Evolutionary conservation across 805 yeast species (phyloP).

Genomic region (Wickerhamomyces chaumierensis): DNA sequence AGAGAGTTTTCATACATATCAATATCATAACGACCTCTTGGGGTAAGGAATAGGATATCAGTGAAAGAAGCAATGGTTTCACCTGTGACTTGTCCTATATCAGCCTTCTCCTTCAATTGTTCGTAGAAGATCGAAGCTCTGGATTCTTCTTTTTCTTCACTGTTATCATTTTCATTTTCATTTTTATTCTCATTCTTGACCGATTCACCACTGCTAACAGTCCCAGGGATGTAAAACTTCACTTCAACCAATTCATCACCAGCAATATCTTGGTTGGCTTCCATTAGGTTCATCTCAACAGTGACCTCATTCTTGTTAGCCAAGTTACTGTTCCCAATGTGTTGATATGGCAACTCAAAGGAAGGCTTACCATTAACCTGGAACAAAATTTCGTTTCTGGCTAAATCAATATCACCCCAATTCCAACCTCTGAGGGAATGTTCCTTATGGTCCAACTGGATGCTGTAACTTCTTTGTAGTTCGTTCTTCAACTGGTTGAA

Average conservation of each 20-base stretch:
- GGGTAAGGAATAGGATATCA: conserved; percentile 86
- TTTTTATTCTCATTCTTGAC: conserved; percentile 5
- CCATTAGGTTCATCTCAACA: conserved; percentile 62
- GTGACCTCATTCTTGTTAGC: conserved; percentile 93
- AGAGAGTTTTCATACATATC: conserved; percentile 83
- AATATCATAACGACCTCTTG: conserved; percentile 97
- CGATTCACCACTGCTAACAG: conserved; percentile 33
- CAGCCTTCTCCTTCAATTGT: conserved; percentile 83
- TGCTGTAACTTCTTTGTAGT: conserved; percentile 62
- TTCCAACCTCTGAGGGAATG: conserved; percentile 98
- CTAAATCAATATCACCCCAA: conserved; percentile 93
- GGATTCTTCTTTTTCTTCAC: conserved; percentile 36
- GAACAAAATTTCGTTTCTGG: conserved; percentile 83
- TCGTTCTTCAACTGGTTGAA: conserved; percentile 73
- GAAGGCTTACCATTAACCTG: conserved; percentile 79
- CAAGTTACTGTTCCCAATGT: conserved; percentile 74
- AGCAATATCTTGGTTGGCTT: conserved; percentile 44
- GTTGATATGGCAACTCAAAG: conserved; percentile 80
- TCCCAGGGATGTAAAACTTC: conserved; percentile 90
- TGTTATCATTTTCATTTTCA: no score
- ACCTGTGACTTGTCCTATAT: conserved; percentile 88
- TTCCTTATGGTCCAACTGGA: conserved; percentile 71
- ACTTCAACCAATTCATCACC: conserved; percentile 96
- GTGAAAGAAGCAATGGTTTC: conserved; percentile 90
- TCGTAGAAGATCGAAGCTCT: conserved; percentile 86